Base-by-base conservation (phyloP, 2,329 filamentous ascomycete species). In the Juglanconis oblonga region DNA sequence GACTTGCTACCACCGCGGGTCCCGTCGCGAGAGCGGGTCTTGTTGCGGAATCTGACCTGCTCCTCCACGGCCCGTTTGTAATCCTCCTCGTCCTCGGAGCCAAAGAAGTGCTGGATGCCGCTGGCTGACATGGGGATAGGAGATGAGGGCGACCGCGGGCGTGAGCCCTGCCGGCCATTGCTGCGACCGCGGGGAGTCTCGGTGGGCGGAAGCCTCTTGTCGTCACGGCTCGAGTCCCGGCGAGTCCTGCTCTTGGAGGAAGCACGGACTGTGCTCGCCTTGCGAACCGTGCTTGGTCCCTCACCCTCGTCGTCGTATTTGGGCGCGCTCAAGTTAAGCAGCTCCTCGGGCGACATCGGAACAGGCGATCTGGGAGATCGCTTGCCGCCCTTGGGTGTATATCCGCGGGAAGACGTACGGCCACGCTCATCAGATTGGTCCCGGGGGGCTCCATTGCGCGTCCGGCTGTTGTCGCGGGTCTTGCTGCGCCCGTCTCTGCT, bases 271-370 rank as follows among this genome's bases (percentile, higher is more conserved):
- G 65, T 71, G 61, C 70, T 72, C 7, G 75, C 69, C 67, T 82
- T 83, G 32, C 76, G 75, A 38, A 78, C 75, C 0, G 79, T 81
- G 47, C 68, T 66, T 4, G 80, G 78, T 24, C 82, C 80, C 2
- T 65, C 64, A 55, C 64, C 52, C 61, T 67, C 66, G 40, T 70
- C 64, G 49, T 65, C 65, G 17, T 64, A 49, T 33, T 69, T 75
- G 1, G 80, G 77, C 1, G 78, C 83, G 64, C 81, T 83, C 53
- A 89, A 73, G 66, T 84, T 87, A 69, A 86, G 85, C 62, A 91
- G 72, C 68, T 97, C 92, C 67, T 97, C 91, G 0, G 92, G 92
- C 3, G 93, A 96, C 93, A 97, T 97, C 3, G 93, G 92, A 2
- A 97, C 83, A 0, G 94, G 94, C 0, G 94, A 97, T 2, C 92